Evolutionary conservation across 176 grass and related monocot species (phyloP), one percentile per base, ranked within the genome.

Genomic region (Hordeum marinum): DNA sequence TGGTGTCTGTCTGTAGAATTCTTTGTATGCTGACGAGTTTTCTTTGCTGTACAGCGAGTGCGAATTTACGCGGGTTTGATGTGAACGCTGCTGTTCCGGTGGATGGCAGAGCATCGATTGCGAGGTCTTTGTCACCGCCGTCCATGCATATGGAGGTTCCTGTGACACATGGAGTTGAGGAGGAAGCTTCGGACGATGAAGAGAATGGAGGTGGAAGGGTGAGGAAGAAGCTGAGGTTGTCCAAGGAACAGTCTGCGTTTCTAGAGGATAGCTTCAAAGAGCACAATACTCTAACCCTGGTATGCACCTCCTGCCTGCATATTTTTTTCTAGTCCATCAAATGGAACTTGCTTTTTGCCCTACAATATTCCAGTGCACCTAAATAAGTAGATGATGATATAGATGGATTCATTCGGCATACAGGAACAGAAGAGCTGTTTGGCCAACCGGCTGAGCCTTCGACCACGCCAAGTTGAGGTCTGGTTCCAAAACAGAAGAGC

Each of bases 161-260:
- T 62, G 4, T 48, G 52, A 8, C 41, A 24, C 80, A 52, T 12
- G 62, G 68, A 48, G 68, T 40, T 76, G 76, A 87, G 32, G 75
- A 75, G 18, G 89, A 87, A 75, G 84, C 31, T 75, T 76, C 80
- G 50, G 84, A 84, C 11, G 80, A 83, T 21, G 80, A 84, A 6
- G 89, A 80, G 23, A 76, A 76, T 4, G 64, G 62, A 37, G 85
- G 81, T 4, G 69, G 76, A 4, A 82, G 68, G 25, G 63, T 14
- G 10, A 91, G 89, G 85, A 97, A 97, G 81, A 97, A 97, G 64
- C 83, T 94, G 26, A 93, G 92, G 48, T 87, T 97, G 11, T 97
- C 92, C 11, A 97, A 94, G 63, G 85, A 94, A 31, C 94, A 97
- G 24, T 90, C 94, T 57, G 83, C 89, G 35, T 94, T 92, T 85